Conservation (phyloP, 305 asterid species). For the Withania somnifera region DNA sequence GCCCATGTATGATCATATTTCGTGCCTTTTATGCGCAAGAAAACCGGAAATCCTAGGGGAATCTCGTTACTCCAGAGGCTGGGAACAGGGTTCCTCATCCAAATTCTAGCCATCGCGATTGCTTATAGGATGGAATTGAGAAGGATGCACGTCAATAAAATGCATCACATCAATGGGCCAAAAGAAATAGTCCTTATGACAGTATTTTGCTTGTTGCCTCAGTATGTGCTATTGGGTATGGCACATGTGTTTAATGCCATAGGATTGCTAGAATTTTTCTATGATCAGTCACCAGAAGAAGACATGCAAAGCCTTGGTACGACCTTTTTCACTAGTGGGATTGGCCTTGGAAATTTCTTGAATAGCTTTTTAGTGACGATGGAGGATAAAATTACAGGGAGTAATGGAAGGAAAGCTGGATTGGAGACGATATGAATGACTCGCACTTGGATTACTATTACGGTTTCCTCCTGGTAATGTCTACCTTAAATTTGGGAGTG, state of each 20-base stretch:
- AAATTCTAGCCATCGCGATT: conserved; percentile 44
- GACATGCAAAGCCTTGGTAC: conserved; percentile 82
- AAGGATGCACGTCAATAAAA: conserved; percentile 25
- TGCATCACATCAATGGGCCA: conserved; percentile 17
- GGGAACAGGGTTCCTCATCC: conserved; percentile 55
- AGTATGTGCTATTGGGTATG: conserved; percentile 51
- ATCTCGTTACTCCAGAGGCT: conserved; percentile 58
- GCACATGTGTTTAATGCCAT: conserved; percentile 77
- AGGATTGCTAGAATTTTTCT: conserved; percentile 73
- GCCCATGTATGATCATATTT: conserved; percentile 64
- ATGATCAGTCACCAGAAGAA: conserved; percentile 79
- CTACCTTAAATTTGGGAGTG: conserved; percentile 31
- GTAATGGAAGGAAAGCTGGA: conserved; percentile 61
- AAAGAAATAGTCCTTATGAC: conserved; percentile 56
- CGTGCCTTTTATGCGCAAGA: conserved; percentile 48
- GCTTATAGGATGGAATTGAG: conserved; percentile 43
- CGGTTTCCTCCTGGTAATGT: conserved; percentile 44
- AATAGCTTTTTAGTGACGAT: conserved; percentile 62
- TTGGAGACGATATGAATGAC: conserved; percentile 57
- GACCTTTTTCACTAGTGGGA: conserved; percentile 74
- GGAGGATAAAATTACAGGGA: conserved; percentile 55
- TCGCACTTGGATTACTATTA: conserved; percentile 68
- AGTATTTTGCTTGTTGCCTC: conserved; percentile 53
- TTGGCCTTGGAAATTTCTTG: conserved; percentile 72
- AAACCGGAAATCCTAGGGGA: conserved; percentile 67